These are phyloP conservation scores for Cladosporium colombiae DNA, from an alignment of 2,329 filamentous ascomycete genomes.

Conservation along the genomic window DNA sequence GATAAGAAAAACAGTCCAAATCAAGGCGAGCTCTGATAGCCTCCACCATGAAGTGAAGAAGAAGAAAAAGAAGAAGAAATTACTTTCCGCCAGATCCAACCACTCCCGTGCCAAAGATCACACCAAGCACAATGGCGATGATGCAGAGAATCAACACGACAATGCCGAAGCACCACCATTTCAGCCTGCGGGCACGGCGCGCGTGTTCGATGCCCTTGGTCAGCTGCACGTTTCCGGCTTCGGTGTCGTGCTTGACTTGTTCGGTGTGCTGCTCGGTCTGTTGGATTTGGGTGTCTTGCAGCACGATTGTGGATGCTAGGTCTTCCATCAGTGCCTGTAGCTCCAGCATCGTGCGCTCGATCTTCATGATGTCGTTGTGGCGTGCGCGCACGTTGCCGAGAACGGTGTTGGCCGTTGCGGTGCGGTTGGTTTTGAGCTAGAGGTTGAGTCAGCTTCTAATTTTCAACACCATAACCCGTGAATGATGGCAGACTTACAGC, in stretches of 20 bases:
- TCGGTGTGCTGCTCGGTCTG: constrained; percentile 66
- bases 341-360: constrained; percentile 73
- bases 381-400: constrained; percentile 78
- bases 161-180: constrained; percentile 76
- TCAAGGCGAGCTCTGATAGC: background rate
- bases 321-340: constrained; percentile 71
- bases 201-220: constrained; percentile 68
- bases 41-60: background rate
- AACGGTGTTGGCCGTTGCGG: constrained; percentile 70
- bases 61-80: background rate
- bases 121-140: constrained; percentile 51
- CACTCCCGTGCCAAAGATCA: constrained; percentile 47
- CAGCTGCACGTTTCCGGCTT: constrained; percentile 70
- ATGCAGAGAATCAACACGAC: constrained; percentile 50
- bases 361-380: constrained; percentile 79
- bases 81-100: constrained; percentile 4
- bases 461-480: background rate
- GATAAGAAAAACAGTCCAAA: background rate
- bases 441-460: constrained; percentile 18
- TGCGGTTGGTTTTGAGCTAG: constrained; percentile 73
- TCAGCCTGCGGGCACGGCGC: constrained; percentile 68
- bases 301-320: constrained; percentile 71
- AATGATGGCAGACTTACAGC: constrained; percentile 60
- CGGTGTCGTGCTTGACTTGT: constrained; percentile 65
- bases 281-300: constrained; percentile 66